Conservation (phyloP, 2,329 filamentous ascomycete genomes). For the Pseudogymnoascus sp. region DNA sequence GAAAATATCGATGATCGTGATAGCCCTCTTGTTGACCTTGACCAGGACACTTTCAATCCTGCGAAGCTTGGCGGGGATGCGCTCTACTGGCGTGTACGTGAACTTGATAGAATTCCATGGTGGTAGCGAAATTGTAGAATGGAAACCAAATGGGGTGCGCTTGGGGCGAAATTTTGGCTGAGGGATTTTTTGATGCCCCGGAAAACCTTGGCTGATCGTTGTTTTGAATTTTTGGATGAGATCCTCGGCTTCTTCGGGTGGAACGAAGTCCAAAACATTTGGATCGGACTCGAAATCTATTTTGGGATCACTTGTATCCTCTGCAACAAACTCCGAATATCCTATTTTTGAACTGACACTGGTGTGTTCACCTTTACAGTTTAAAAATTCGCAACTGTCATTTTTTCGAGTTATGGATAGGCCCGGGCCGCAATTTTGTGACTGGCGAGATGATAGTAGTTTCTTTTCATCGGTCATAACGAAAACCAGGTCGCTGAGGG, state of each 20-base stretch:
- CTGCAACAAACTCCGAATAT: background rate
- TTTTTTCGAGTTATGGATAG: background rate
- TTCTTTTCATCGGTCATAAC: background rate
- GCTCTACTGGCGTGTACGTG: background rate
- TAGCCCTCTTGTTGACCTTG: background rate
- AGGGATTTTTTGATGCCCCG: background rate
- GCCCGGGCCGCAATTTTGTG: background rate
- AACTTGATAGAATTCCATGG: background rate
- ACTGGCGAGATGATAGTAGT: background rate
- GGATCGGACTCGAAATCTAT: background rate
- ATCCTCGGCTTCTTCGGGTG: background rate
- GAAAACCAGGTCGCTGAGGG: background rate
- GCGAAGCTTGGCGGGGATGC: background rate
- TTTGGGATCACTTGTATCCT: background rate
- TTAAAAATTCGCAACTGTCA: background rate
- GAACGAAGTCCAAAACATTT: background rate
- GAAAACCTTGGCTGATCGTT: background rate
- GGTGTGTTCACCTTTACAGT: background rate
- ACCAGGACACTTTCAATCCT: background rate
- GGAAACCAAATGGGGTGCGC: background rate
- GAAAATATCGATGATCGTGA: background rate
- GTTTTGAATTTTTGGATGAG: background rate
- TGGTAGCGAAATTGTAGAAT: background rate
- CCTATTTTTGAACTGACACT: background rate
- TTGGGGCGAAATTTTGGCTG: background rate